Conservation (phyloP, 257 asterid genomes). For the Jacaranda mimosifolia region DNA sequence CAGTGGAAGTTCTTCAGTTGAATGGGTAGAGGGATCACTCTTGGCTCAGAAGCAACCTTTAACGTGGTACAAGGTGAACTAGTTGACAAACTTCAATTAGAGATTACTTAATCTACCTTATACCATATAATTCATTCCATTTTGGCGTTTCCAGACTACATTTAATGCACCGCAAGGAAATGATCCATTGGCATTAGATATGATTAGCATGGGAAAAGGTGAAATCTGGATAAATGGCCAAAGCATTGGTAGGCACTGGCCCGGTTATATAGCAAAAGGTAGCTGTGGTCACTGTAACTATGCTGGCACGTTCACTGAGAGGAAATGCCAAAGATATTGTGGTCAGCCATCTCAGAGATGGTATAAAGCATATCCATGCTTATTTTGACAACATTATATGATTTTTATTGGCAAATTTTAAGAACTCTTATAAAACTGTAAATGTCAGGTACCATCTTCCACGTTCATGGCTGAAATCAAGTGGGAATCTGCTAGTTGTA, state of each 20-base stretch:
- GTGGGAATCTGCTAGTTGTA: conserved; percentile 72
- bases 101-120: neutral
- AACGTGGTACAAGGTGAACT: conserved; percentile 94
- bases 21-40: conserved; percentile 69
- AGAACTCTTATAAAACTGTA: conserved; percentile 8
- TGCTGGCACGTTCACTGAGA: conserved; percentile 76
- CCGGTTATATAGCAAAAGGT: conserved; percentile 78
- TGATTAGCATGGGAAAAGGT: conserved; percentile 95
- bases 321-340: conserved; percentile 76
- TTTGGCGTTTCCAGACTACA: conserved; percentile 53
- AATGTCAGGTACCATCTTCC: conserved; percentile 82
- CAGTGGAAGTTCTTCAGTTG: conserved; percentile 80
- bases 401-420: neutral
- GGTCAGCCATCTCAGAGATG: conserved; percentile 96
- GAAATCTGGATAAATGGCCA: conserved; percentile 91
- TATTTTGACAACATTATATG: neutral
- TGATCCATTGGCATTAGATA: conserved; percentile 82
- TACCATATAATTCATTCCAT: neutral
- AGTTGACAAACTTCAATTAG: neutral
- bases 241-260: conserved; percentile 94
- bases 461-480: conserved; percentile 80
- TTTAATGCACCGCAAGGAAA: conserved; percentile 81
- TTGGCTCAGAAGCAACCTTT: conserved; percentile 81
- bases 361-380: conserved; percentile 43
- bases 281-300: conserved; percentile 74